These are phyloP conservation scores for Mucor saturninus DNA, from an alignment of 371 early-diverging fungal genomes.

Conservation along the genomic window DNA sequence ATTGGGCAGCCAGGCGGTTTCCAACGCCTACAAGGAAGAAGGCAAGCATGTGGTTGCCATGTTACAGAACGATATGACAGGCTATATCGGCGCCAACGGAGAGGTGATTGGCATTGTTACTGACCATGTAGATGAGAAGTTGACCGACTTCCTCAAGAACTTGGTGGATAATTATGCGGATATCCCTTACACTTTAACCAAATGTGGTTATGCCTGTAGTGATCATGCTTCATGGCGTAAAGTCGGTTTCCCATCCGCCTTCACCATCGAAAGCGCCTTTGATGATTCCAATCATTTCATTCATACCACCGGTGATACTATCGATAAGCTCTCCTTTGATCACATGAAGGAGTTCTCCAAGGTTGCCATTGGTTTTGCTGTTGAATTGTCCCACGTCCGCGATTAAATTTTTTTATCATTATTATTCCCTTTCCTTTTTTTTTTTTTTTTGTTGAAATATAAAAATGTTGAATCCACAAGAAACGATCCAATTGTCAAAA, in stretches of 20 bases:
- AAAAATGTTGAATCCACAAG: not conserved
- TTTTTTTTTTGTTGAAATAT: not conserved
- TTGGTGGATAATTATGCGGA: slow-evolving; percentile 56
- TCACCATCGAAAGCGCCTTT: slow-evolving; percentile 83
- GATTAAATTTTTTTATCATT: slow-evolving; percentile 14
- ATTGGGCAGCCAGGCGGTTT: slow-evolving; percentile 89
- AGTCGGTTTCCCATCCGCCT: slow-evolving; percentile 84
- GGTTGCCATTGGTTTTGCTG: slow-evolving; percentile 82
- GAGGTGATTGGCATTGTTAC: slow-evolving; percentile 81
- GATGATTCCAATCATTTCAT: slow-evolving; percentile 62
- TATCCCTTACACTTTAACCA: slow-evolving; percentile 58
- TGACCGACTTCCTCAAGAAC: slow-evolving; percentile 69
- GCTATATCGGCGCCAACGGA: slow-evolving; percentile 69
- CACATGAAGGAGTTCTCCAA: slow-evolving; percentile 89
- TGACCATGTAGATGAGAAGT: slow-evolving; percentile 77
- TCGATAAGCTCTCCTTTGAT: slow-evolving; percentile 73
- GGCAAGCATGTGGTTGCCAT: slow-evolving; percentile 73
- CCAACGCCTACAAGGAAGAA: slow-evolving; percentile 64
- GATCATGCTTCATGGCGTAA: slow-evolving; percentile 93
- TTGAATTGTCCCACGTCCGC: slow-evolving; percentile 71
- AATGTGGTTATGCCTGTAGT: slow-evolving; percentile 75
- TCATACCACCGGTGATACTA: slow-evolving; percentile 25
- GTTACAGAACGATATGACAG: slow-evolving; percentile 84
- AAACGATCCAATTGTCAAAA: slow-evolving; percentile 68
- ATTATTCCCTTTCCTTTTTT: not conserved